phyloP scores from a whole-genome alignment of 148 eudicot species.

The Pharnaceum exiguum region DNA sequence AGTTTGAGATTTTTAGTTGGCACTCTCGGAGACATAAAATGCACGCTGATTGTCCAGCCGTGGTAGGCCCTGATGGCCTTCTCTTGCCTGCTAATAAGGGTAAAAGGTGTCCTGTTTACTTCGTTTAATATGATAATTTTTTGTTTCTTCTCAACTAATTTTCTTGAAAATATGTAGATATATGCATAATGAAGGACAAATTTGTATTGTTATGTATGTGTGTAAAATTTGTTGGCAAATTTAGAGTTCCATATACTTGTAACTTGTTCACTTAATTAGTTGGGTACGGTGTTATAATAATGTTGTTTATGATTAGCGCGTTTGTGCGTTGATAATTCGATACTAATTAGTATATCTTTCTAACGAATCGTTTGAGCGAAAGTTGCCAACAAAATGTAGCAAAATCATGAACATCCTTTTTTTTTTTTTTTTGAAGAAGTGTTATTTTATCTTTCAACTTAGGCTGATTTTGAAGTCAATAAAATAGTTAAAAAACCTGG shows the following conservation, averaged over 20 bases:
- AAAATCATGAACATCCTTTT: neutral
- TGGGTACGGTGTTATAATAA: neutral
- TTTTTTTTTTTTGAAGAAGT: no score
- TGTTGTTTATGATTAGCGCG: neutral
- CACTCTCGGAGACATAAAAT: constrained; percentile 49
- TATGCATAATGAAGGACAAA: neutral
- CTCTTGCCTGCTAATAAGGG: constrained; percentile 35
- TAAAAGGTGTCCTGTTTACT: constrained; percentile 59
- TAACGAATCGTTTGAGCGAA: neutral
- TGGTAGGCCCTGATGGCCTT: constrained; percentile 57
- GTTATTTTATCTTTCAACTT: no score
- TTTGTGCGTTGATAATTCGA: neutral
- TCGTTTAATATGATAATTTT: constrained; percentile 20
- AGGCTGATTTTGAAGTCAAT: no score
- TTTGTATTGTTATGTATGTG: no score
- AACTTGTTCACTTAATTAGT: no score
- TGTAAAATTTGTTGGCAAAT: no score
- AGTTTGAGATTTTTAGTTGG: constrained; percentile 64
- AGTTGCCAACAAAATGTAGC: neutral
- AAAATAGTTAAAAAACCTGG: no score
- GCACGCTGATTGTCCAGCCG: constrained; percentile 61
- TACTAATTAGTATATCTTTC: neutral
- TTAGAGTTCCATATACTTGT: no score
- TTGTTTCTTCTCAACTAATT: neutral
- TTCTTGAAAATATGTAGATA: neutral